These are phyloP conservation scores for Clonostachys rhizophaga DNA, from an alignment of 2,329 filamentous ascomycete genomes.

Conservation along the genomic window DNA sequence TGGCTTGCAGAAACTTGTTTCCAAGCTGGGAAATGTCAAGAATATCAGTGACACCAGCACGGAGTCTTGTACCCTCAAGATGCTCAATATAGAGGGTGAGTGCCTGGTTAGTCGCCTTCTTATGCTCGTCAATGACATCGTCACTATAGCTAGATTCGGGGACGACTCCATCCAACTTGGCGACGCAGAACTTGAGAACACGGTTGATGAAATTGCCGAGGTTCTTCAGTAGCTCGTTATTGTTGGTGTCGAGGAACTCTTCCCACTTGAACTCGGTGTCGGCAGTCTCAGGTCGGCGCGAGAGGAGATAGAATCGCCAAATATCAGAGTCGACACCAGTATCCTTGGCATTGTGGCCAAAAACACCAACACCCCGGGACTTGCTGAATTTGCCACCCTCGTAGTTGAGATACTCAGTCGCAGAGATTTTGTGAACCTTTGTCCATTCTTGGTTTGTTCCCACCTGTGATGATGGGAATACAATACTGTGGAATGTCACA, in stretches of 20 bases:
- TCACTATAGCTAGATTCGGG: constrained; percentile 58
- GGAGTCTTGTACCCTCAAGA: constrained; percentile 68
- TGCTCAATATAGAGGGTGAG: constrained; percentile 64
- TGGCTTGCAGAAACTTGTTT: constrained; percentile 46
- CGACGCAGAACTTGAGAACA: constrained; percentile 70
- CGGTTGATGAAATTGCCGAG: constrained; percentile 73
- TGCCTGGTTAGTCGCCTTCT: constrained; percentile 54
- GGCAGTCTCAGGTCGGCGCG: constrained; percentile 77
- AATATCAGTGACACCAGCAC: constrained; percentile 58
- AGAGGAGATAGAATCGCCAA: constrained; percentile 90
- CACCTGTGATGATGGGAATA: constrained; percentile 84
- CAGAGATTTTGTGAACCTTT: constrained; percentile 81
- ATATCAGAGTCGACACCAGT: constrained; percentile 81
- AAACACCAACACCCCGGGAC: constrained; percentile 83
- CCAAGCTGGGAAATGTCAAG: constrained; percentile 61
- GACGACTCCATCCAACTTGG: constrained; percentile 67
- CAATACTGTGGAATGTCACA: constrained; percentile 71
- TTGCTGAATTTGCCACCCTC: constrained; percentile 92
- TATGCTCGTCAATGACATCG: constrained; percentile 46
- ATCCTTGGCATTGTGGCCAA: constrained; percentile 83
- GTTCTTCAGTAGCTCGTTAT: constrained; percentile 79
- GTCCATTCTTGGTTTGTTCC: constrained; percentile 86
- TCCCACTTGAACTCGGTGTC: constrained; percentile 91
- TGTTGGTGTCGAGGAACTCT: constrained; percentile 78
- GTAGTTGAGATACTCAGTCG: constrained; percentile 84